phyloP scores from a whole-genome alignment of 2,329 filamentous ascomycete genomes.

The Hymenoscyphus albidus region DNA sequence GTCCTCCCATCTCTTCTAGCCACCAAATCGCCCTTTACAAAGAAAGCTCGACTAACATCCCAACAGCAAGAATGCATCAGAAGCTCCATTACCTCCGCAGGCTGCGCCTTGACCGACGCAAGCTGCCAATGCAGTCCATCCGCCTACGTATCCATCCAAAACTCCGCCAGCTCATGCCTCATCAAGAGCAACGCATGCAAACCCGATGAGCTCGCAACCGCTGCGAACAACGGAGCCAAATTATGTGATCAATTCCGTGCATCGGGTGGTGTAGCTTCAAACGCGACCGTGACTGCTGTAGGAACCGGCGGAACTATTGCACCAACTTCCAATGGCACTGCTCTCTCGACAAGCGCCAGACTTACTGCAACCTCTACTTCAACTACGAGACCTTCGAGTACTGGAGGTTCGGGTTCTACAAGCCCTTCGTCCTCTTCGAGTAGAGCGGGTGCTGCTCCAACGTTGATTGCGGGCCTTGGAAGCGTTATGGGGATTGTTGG shows the following conservation, averaged over 20 bases:
- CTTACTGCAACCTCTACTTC: slow-evolving; percentile 1
- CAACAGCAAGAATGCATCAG: slow-evolving; percentile 36
- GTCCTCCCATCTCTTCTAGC: background rate
- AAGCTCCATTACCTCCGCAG: slow-evolving; percentile 36
- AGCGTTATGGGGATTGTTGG: slow-evolving; percentile 16
- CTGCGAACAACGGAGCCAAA: slow-evolving; percentile 33
- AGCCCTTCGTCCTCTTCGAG: background rate
- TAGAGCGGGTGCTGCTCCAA: slow-evolving; percentile 6
- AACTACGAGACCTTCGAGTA: background rate
- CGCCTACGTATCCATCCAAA: slow-evolving; percentile 31
- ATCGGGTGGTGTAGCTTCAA: background rate
- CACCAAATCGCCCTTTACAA: background rate
- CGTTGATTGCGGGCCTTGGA: slow-evolving; percentile 14
- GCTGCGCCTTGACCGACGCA: slow-evolving; percentile 38
- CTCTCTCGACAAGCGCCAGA: slow-evolving; percentile 5
- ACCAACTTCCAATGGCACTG: background rate
- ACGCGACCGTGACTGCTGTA: slow-evolving; percentile 10
- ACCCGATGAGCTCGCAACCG: slow-evolving; percentile 30
- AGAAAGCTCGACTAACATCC: slow-evolving; percentile 11
- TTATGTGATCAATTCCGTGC: slow-evolving; percentile 35
- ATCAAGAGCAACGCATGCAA: slow-evolving; percentile 34
- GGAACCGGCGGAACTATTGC: background rate
- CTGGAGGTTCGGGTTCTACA: background rate
- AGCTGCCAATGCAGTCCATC: slow-evolving; percentile 39
- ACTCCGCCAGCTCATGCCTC: slow-evolving; percentile 32